A percentile compares a stretch with the other conserved stretches of the same genome.
Evolutionary conservation across 2,329 filamentous ascomycete species (phyloP).

Genomic region (Cladorrhinum sp.): DNA sequence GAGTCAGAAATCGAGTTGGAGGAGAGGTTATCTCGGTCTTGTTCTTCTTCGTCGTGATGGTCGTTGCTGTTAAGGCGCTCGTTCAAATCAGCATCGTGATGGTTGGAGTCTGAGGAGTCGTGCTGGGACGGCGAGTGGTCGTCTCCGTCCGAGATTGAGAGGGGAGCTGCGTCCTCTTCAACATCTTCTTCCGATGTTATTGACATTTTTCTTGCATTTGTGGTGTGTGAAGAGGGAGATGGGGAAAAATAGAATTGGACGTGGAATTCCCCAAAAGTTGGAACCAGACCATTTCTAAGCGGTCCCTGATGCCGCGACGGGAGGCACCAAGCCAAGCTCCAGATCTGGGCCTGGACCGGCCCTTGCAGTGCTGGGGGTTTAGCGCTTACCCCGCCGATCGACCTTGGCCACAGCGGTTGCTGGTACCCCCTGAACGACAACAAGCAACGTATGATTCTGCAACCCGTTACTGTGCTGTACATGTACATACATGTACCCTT

Average conservation of each 20-base stretch:
- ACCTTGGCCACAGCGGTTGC: not conserved
- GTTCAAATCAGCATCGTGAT: not conserved
- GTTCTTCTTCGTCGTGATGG: slow-evolving; percentile 4
- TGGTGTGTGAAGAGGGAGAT: not conserved
- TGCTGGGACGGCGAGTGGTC: slow-evolving; percentile 5
- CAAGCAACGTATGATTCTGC: no score
- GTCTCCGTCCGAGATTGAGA: slow-evolving; percentile 7
- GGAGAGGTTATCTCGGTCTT: slow-evolving; percentile 19
- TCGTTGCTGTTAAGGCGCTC: not conserved
- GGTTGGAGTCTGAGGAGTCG: slow-evolving; percentile 11
- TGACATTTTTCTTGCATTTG: slow-evolving; percentile 26
- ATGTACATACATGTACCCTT: no score
- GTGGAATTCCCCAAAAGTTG: not conserved
- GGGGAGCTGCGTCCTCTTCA: slow-evolving; percentile 18
- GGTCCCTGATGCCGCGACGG: not conserved
- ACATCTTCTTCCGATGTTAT: slow-evolving; percentile 31
- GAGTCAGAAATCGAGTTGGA: slow-evolving; percentile 37
- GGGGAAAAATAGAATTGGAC: not conserved
- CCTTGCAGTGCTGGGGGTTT: not conserved
- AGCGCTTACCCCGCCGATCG: slow-evolving; percentile 11
- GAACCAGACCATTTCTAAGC: not conserved
- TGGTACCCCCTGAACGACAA: not conserved
- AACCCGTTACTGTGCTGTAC: no score
- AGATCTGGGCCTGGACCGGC: not conserved
- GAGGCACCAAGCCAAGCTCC: not conserved